A percentile compares a stretch with the other conserved stretches of the same genome.
These are phyloP conservation scores for Ascochyta clinopodiicola DNA, from an alignment of 2,329 filamentous ascomycete species.

Conservation along the genomic window DNA sequence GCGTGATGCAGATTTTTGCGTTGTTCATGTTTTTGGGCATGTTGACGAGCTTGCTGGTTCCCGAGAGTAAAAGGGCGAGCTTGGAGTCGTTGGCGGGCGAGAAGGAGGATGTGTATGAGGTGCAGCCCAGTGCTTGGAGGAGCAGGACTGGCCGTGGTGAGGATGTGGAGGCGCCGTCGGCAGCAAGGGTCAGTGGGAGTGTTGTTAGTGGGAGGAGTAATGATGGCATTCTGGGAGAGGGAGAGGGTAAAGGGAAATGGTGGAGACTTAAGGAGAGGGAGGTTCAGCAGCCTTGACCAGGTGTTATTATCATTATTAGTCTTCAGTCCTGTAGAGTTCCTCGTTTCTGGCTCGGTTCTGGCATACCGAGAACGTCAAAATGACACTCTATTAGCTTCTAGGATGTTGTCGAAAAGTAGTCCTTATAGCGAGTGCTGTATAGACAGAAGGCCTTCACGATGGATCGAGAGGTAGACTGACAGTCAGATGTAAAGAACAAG, in stretches of 20 bases:
- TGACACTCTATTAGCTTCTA: too few species aligned
- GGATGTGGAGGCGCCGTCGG: constrained; percentile 10
- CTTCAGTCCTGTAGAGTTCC: too few species aligned
- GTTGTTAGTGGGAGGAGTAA: constrained; percentile 17
- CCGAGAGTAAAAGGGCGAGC: constrained; percentile 77
- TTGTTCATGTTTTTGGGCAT: constrained; percentile 80
- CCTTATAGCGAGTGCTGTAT: too few species aligned
- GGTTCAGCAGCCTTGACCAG: background rate
- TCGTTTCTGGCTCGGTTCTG: too few species aligned
- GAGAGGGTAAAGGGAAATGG: too few species aligned
- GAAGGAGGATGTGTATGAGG: constrained; percentile 55
- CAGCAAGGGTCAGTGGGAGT: constrained; percentile 19
- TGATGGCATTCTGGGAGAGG: constrained; percentile 13
- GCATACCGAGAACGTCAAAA: too few species aligned
- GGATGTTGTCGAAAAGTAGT: too few species aligned
- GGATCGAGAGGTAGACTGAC: too few species aligned
- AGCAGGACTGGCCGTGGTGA: constrained; percentile 14
- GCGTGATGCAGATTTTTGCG: constrained; percentile 78
- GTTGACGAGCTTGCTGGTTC: constrained; percentile 73
- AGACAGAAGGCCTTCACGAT: too few species aligned
- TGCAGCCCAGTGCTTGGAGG: constrained; percentile 56
- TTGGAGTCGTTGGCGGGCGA: constrained; percentile 75
- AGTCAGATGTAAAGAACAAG: too few species aligned
- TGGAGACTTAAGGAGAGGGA: constrained; percentile 25
- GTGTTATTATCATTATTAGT: background rate